Conservation (phyloP, 176 grass and related monocot genomes). For the Aechmea fasciata region DNA sequence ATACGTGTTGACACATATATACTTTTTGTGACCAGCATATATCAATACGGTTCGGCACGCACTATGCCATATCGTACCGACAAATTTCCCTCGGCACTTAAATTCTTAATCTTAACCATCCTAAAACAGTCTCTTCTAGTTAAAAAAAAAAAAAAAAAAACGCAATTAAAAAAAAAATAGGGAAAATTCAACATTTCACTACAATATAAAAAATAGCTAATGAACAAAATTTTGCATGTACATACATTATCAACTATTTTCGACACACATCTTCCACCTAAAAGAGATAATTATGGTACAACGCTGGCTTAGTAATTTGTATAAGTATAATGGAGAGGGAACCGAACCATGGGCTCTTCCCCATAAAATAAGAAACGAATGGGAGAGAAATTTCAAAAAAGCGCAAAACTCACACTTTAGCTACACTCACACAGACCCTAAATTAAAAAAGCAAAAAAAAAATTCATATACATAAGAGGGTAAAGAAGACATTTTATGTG, state of each 20-base stretch:
- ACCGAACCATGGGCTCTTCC: slow-evolving; percentile 22
- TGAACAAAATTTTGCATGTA: slow-evolving; percentile 63
- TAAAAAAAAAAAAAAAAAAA: neutral
- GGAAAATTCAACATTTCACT: neutral
- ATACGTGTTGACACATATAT: no score
- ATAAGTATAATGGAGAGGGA: slow-evolving; percentile 35
- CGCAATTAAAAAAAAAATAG: neutral
- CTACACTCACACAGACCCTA: neutral
- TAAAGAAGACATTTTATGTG: slow-evolving; percentile 19
- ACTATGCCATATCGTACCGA: no score
- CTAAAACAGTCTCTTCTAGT: neutral
- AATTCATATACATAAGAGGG: neutral
- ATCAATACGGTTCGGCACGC: no score
- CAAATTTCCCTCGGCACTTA: no score
- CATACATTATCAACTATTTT: slow-evolving; percentile 60
- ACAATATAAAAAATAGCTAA: slow-evolving; percentile 13
- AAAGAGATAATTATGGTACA: slow-evolving; percentile 64
- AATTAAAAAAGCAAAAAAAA: no score
- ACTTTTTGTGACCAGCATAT: no score
- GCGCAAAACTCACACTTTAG: neutral
- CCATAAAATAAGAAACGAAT: slow-evolving; percentile 28
- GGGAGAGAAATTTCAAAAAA: neutral
- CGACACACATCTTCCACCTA: slow-evolving; percentile 31
- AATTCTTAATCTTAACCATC: no score
- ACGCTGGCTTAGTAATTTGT: slow-evolving; percentile 38